Evolutionary conservation across 2,329 filamentous ascomycete genomes (phyloP).

Genomic region (Harringtonia lauricola): DNA sequence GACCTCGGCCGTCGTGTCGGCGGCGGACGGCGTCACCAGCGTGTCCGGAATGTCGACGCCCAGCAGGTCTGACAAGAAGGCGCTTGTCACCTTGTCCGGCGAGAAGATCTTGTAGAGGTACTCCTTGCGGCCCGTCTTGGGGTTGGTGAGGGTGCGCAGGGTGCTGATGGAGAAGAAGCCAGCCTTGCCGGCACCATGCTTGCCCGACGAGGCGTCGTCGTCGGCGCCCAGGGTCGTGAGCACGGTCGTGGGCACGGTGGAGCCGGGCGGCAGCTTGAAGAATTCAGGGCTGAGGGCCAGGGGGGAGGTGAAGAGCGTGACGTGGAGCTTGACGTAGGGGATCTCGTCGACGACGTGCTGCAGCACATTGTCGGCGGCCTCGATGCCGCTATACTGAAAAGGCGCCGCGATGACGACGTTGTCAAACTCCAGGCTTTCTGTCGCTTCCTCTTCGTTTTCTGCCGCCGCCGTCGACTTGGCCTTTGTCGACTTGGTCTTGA

Average conservation of each 20-base stretch:
- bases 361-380: conserved; percentile 51
- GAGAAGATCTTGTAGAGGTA: conserved; percentile 58
- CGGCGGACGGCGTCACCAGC: conserved; percentile 18
- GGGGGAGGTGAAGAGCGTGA: conserved; percentile 78
- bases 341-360: conserved; percentile 62
- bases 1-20: conserved; percentile 30
- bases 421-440: conserved; percentile 47
- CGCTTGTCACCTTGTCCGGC: conserved; percentile 36
- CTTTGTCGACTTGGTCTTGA: conserved; percentile 26
- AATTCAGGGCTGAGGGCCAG: conserved; percentile 58
- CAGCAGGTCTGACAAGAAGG: conserved; percentile 42
- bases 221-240: conserved; percentile 67
- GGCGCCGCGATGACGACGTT: conserved; percentile 75
- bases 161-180: conserved; percentile 83
- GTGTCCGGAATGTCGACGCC: conserved; percentile 33
- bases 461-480: no score
- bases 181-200: conserved; percentile 55
- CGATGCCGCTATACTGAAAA: conserved; percentile 67
- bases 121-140: conserved; percentile 39
- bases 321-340: conserved; percentile 79
- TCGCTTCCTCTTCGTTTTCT: conserved; percentile 14
- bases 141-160: conserved; percentile 52
- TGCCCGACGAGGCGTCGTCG: conserved; percentile 38
- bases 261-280: conserved; percentile 55
- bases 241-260: conserved; percentile 57